Base-by-base conservation (phyloP, 2,329 filamentous ascomycete genomes). In the Botrytis sinoallii region DNA sequence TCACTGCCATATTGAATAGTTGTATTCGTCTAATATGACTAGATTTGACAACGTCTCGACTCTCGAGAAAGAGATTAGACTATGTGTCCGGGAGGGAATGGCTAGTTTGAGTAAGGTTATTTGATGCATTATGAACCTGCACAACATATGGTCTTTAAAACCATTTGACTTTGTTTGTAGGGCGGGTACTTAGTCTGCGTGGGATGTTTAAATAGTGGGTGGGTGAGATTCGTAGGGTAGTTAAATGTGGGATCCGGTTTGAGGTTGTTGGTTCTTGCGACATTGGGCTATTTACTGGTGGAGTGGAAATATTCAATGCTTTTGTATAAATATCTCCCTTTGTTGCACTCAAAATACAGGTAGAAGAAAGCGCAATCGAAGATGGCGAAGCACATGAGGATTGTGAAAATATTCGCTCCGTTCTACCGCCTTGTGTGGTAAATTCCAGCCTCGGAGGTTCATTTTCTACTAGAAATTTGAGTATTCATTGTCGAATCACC, bases 1-100 rank as follows among this genome's bases (percentile, higher is more conserved):
- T 55, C n/a, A 55, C 14, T 29, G n/a, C 29, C 52, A 55, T n/a
- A 29, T 55, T 0, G 12, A 7, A 55, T n/a, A 3, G 29, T 29
- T 2, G 14, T 2, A n/a, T 12, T 4, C 2, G 4, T 52, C 14
- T 52, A 3, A 3, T 6, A n/a, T n/a, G 3, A 0, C 12, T 52
- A 7, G 48, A 52, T 12, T n/a, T 3, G 2, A n/a, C 12, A 0
- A n/a, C 0, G 0, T n/a, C 48, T 52, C 48, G 4, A 6, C 12
- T 5, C 10, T n/a, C 4, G 1, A 52, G 25, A n/a, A 52, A 25
- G 22, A n/a, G 2, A 14, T 14, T 4, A 2, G 6, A 10, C 1
- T n/a, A 7, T n/a, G 4, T 14, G 10, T n/a, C 22, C 22, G 20
- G 5, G 8, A 22, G 3, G 18, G 20, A 7, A 22, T 46, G 7